Evolutionary conservation across 1,284 basidiomycete species (phyloP), one percentile per base, ranked within the genome.

Genomic region (Bjerkandera adusta): DNA sequence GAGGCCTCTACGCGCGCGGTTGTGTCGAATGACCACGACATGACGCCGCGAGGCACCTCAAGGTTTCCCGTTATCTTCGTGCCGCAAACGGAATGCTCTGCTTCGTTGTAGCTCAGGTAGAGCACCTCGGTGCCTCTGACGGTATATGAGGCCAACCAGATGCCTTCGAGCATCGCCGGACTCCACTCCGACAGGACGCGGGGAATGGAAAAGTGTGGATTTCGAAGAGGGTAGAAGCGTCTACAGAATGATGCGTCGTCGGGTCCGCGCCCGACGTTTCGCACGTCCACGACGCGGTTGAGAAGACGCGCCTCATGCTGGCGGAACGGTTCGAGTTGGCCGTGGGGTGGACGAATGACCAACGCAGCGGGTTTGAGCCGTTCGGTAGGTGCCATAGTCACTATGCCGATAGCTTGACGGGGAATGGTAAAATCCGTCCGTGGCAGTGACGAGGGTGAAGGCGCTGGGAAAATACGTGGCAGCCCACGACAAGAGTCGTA

Each of bases 11-110:
- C n/a, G n/a, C n/a, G n/a, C n/a, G n/a, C n/a, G n/a, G n/a, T n/a
- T n/a, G n/a, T n/a, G 10, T 35, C 15, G 11, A 26, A 22, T 12
- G 11, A 7, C 24, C 15, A 38, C 18, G 21, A 38, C 4, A 25
- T 22, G 11, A 18, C 56, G 2, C 61, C 61, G 6, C 61, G 42
- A 7, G 61, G 61, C 21, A 61, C 60, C 39, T 60, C 55, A 20
- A 53, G 45, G 45, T 63, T 56, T 10, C 60, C 61, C 1, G 58
- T 63, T 36, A 63, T 52, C 46, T 61, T 63, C 51, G 51, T 53
- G 7, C 56, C 61, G 10, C 39, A 48, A 15, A 63, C 20, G 20
- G 41, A 42, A 7, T 38, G 27, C 5, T 29, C 25, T 4, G 16
- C 26, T n/a, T 43, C 18, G 18, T 45, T 33, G 50, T 51, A 56